These are phyloP conservation scores for Pythium periplocum DNA, from an alignment of 352 stramenopile species.

Conservation along the genomic window DNA sequence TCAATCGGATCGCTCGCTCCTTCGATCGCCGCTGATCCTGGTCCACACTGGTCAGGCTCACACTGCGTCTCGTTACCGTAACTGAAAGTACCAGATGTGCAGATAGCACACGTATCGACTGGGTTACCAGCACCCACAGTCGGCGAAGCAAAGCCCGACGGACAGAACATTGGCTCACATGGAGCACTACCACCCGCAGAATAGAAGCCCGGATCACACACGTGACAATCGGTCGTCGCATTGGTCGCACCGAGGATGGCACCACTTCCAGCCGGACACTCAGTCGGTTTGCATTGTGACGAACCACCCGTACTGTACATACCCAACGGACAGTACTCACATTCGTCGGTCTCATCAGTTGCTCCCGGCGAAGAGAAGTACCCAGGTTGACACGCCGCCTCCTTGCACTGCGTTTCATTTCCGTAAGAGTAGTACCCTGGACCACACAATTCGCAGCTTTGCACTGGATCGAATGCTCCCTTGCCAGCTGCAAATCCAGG, in stretches of 20 bases:
- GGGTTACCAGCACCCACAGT: slow-evolving; percentile 11
- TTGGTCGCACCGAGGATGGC: slow-evolving; percentile 22
- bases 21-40: slow-evolving; percentile 19
- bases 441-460: slow-evolving; percentile 27
- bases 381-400: slow-evolving; percentile 24
- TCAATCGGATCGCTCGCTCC: slow-evolving; percentile 24
- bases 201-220: slow-evolving; percentile 27
- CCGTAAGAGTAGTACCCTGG: slow-evolving; percentile 34
- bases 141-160: slow-evolving; percentile 22
- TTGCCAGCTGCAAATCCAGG: slow-evolving; percentile 29
- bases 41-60: slow-evolving; percentile 19
- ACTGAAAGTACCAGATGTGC: slow-evolving; percentile 24
- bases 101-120: slow-evolving; percentile 22
- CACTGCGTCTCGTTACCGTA: slow-evolving; percentile 33
- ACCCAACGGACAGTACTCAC: slow-evolving; percentile 27
- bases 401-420: slow-evolving; percentile 25
- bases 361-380: slow-evolving; percentile 35
- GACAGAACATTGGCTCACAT: slow-evolving; percentile 28
- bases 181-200: slow-evolving; percentile 26
- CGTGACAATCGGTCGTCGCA: slow-evolving; percentile 17
- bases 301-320: slow-evolving; percentile 31
- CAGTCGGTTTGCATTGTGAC: slow-evolving; percentile 27
- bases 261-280: slow-evolving; percentile 29
- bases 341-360: slow-evolving; percentile 18
- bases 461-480: slow-evolving; percentile 20